Evolutionary conservation across 768 basidiomycete genomes (phyloP).

Genomic region (Kwoniella sp.): DNA sequence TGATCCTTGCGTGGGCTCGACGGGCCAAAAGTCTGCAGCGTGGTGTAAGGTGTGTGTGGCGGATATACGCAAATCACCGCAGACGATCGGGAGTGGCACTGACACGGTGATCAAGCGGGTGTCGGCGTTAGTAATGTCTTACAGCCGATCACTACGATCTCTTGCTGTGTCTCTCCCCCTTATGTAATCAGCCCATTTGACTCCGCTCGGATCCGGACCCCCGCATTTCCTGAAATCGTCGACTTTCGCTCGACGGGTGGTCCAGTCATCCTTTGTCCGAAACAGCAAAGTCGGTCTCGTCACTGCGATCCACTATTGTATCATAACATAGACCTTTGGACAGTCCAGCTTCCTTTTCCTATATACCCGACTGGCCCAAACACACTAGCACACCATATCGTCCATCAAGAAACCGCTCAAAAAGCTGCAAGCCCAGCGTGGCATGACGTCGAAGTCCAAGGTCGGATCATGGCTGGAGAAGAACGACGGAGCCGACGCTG

Average conservation of each 20-base stretch:
- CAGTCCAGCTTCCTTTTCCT: background rate
- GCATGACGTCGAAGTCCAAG: constrained; percentile 34
- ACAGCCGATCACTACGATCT: constrained; percentile 5
- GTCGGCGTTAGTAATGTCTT: constrained; percentile 9
- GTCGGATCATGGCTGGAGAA: constrained; percentile 45
- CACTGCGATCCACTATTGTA: too few relatives aligned
- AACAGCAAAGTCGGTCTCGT: background rate
- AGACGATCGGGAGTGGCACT: too few relatives aligned
- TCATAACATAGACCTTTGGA: too few relatives aligned
- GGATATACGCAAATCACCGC: too few relatives aligned
- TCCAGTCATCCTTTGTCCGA: too few relatives aligned
- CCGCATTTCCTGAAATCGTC: constrained; percentile 4
- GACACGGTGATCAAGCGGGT: too few relatives aligned
- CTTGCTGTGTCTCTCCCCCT: too few relatives aligned
- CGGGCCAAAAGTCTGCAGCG: too few relatives aligned
- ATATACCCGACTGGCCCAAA: background rate
- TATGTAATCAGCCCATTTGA: too few relatives aligned
- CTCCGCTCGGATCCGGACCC: constrained; percentile 7
- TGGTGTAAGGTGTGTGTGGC: too few relatives aligned
- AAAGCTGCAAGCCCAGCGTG: constrained; percentile 35
- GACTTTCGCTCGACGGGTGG: too few relatives aligned
- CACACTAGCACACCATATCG: constrained; percentile 25
- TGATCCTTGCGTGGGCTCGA: too few relatives aligned
- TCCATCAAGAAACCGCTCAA: constrained; percentile 21
- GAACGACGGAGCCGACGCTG: constrained; percentile 11